Base-by-base conservation (phyloP, 208 protist genomes). In the Herpetomonas tarakana region DNA sequence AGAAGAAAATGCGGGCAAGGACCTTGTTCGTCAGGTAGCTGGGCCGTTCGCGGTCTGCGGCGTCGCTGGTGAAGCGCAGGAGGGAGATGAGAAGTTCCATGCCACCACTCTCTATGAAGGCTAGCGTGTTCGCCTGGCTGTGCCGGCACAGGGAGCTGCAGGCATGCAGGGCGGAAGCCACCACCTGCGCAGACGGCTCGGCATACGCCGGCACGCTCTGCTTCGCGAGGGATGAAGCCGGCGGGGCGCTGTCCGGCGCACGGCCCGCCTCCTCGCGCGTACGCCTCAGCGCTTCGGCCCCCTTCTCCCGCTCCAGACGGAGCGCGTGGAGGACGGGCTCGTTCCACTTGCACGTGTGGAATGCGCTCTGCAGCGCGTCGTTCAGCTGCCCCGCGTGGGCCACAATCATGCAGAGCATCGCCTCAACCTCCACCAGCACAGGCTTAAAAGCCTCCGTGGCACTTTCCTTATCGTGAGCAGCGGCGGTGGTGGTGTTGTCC, bases 301-400 rank as follows among this genome's bases (percentile, higher is more conserved):
- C 49, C 2, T 52, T 21, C 9, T n/a, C 28, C 3, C 0, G 2
- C 31, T 56, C 44, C 14, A 6, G 47, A 16, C 25, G 24, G 31
- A 78, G 22, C 22, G 74, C 28, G 3, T 46, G 78, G 18, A 74
- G 51, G 16, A 84, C 24, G 12, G 68, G 41, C 1, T 56, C 52
- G 24, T 61, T 45, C 74, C 78, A 84, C 24, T 79, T 64, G 3
- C 53, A 67, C 12, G 59, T 57, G 16, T 62, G 62, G 60, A 77
- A 93, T 21, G 62, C 64, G 11, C 60, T 58, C 52, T 93, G 87
- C 44, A 91, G 58, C 1, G 29, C 50, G 26, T 81, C 81, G 46
- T 91, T 76, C 24, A 89, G 81, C 76, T 93, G 87, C 16, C 78
- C 47, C 0, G 83, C 69, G 70, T 81, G 75, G 1, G 75, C 69